A percentile compares a stretch with the other conserved stretches of the same genome.
Evolutionary conservation across 2,329 filamentous ascomycete genomes (phyloP).

Genomic region (Claviceps sp.): DNA sequence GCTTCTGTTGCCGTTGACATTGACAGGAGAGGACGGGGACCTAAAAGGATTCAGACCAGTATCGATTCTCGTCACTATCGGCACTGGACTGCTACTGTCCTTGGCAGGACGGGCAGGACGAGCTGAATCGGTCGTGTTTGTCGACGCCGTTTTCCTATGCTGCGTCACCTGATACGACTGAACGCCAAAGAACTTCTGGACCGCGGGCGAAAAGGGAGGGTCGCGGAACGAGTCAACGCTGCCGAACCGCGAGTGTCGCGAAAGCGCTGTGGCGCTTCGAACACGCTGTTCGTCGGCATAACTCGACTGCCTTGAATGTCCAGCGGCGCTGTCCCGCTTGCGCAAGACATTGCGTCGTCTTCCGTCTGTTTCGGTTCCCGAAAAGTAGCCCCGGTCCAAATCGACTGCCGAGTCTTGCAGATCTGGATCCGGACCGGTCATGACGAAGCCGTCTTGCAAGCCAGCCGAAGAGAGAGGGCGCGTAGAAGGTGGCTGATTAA

Average conservation of each 20-base stretch:
- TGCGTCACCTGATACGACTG: conserved; percentile 18
- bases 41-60: conserved; percentile 24
- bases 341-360: conserved; percentile 67
- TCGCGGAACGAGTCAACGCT: conserved; percentile 66
- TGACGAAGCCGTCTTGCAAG: conserved; percentile 28
- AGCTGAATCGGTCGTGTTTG: conserved; percentile 40
- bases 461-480: conserved; percentile 42
- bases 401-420: conserved; percentile 42
- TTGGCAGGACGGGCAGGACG: conserved; percentile 39
- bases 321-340: conserved; percentile 50
- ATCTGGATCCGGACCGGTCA: conserved; percentile 22
- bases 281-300: conserved; percentile 62
- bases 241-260: conserved; percentile 63
- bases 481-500: conserved; percentile 20
- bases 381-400: conserved; percentile 84
- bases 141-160: conserved; percentile 49
- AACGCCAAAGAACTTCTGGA: conserved; percentile 57
- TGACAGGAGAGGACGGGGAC: conserved; percentile 26
- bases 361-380: conserved; percentile 70
- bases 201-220: conserved; percentile 43
- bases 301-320: conserved; percentile 59
- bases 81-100: conserved; percentile 29
- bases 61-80: conserved; percentile 49
- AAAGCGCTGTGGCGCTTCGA: conserved; percentile 50
- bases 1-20: conserved; percentile 18